phyloP scores from a whole-genome alignment of 768 basidiomycete genomes.

The Chlorophyllum brunneum region DNA sequence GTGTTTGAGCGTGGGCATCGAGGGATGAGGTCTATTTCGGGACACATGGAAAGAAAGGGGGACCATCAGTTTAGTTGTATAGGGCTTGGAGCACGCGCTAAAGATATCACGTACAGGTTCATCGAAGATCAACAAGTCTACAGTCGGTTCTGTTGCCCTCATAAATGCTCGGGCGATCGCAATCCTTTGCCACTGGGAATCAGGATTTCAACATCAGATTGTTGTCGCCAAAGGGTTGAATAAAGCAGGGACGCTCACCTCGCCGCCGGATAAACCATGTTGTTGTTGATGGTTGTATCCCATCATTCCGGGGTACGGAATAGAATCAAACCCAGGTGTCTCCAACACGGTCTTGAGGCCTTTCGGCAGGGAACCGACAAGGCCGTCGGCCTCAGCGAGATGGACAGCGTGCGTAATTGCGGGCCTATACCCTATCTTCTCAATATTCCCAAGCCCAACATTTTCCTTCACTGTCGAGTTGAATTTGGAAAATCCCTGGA shows the following conservation, averaged over 20 bases:
- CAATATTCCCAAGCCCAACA: conserved; percentile 78
- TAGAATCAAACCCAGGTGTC: conserved; percentile 51
- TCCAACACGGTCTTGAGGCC: conserved; percentile 76
- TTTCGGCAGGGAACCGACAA: conserved; percentile 63
- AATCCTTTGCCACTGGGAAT: conserved; percentile 75
- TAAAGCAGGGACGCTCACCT: conserved; percentile 44
- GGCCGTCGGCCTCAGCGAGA: conserved; percentile 64
- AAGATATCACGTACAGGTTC: conserved; percentile 57
- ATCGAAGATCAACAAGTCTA: conserved; percentile 81
- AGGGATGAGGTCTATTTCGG: conserved; percentile 66
- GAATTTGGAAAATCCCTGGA: conserved; percentile 84
- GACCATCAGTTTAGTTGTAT: neutral
- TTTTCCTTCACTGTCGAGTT: conserved; percentile 77
- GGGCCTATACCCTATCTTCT: conserved; percentile 50
- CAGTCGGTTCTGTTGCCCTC: conserved; percentile 69
- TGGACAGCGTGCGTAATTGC: conserved; percentile 63
- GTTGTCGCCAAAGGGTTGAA: neutral
- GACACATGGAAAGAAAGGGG: conserved; percentile 3
- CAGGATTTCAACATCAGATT: conserved; percentile 9
- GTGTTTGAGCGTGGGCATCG: conserved; percentile 76
- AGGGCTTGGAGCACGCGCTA: neutral
- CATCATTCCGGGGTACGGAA: conserved; percentile 41
- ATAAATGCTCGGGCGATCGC: conserved; percentile 87
- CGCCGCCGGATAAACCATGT: conserved; percentile 80
- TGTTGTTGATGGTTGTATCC: conserved; percentile 29